Evolutionary conservation across 768 basidiomycete genomes (phyloP).

Genomic region (Daedaleopsis nitida): DNA sequence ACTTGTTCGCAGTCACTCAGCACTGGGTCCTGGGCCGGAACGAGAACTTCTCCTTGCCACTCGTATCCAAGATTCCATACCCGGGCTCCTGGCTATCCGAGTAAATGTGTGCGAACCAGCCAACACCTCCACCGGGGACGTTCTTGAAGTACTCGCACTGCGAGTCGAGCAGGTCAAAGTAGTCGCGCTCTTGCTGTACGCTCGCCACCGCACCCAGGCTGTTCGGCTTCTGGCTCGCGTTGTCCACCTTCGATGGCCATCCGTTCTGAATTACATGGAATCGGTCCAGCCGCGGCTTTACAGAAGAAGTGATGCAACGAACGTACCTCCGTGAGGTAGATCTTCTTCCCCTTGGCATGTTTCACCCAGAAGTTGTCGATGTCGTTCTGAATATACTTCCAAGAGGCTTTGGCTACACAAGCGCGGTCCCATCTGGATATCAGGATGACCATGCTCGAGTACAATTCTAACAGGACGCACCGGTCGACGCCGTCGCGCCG

Average conservation of each 20-base stretch:
- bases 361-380: conserved; percentile 62
- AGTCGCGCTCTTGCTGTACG: conserved; percentile 65
- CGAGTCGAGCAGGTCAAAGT: conserved; percentile 62
- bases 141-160: conserved; percentile 66
- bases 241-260: conserved; percentile 68
- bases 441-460: too few species aligned
- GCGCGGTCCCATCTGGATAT: too few species aligned
- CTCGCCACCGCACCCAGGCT: conserved; percentile 60
- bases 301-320: background rate
- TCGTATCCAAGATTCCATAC: too few species aligned
- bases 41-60: too few species aligned
- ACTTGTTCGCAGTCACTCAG: too few species aligned
- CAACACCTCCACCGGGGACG: conserved; percentile 61
- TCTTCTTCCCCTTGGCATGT: conserved; percentile 70
- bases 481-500: conserved; percentile 49
- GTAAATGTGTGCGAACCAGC: conserved; percentile 40
- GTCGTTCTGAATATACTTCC: conserved; percentile 61
- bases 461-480: conserved; percentile 41
- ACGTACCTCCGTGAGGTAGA: conserved; percentile 68
- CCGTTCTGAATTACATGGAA: too few species aligned
- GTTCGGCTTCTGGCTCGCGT: conserved; percentile 62
- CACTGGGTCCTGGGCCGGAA: too few species aligned
- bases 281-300: too few species aligned
- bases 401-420: conserved; percentile 53
- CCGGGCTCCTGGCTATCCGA: too few species aligned